These are phyloP conservation scores for Neurospora tetraspora DNA, from an alignment of 495 filamentous ascomycete genomes.

Conservation along the genomic window DNA sequence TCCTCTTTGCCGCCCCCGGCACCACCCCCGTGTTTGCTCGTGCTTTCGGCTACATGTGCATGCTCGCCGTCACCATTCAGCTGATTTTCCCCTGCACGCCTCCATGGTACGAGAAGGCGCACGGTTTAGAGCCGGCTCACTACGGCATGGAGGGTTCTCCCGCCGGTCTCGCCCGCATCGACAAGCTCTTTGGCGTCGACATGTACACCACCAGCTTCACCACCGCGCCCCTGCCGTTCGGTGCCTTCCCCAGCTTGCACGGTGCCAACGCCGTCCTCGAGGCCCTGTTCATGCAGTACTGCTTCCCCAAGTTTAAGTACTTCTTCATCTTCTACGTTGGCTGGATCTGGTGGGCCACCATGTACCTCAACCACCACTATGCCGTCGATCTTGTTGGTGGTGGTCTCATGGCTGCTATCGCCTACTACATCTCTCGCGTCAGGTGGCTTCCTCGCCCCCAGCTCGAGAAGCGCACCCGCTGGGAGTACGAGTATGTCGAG, in stretches of 20 bases:
- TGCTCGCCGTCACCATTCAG: slow-evolving; percentile 76
- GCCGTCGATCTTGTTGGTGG: slow-evolving; percentile 87
- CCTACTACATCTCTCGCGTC: slow-evolving; percentile 70
- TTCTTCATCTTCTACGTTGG: slow-evolving; percentile 71
- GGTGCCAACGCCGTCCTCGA: slow-evolving; percentile 78
- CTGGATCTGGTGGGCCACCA: slow-evolving; percentile 98
- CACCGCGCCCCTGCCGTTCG: slow-evolving; percentile 84
- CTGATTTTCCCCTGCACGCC: slow-evolving; percentile 85
- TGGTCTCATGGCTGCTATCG: slow-evolving; percentile 64
- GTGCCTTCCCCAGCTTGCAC: slow-evolving; percentile 87
- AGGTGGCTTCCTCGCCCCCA: slow-evolving; percentile 76
- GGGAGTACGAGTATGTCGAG: slow-evolving; percentile 95
- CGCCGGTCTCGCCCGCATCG: slow-evolving; percentile 80
- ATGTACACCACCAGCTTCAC: slow-evolving; percentile 86
- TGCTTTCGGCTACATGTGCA: slow-evolving; percentile 86
- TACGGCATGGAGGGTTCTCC: slow-evolving; percentile 83
- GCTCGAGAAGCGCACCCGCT: slow-evolving; percentile 72
- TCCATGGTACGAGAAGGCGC: slow-evolving; percentile 89
- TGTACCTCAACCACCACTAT: slow-evolving; percentile 95
- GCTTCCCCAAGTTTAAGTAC: slow-evolving; percentile 69
- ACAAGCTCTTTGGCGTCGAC: slow-evolving; percentile 77
- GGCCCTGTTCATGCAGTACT: slow-evolving; percentile 83
- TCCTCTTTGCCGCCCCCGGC: slow-evolving; percentile 79
- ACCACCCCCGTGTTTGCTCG: slow-evolving; percentile 75
- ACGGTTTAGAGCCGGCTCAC: slow-evolving; percentile 76